Evolutionary conservation across 2,329 filamentous ascomycete genomes (phyloP).

Genomic region (Penicillium sp.): DNA sequence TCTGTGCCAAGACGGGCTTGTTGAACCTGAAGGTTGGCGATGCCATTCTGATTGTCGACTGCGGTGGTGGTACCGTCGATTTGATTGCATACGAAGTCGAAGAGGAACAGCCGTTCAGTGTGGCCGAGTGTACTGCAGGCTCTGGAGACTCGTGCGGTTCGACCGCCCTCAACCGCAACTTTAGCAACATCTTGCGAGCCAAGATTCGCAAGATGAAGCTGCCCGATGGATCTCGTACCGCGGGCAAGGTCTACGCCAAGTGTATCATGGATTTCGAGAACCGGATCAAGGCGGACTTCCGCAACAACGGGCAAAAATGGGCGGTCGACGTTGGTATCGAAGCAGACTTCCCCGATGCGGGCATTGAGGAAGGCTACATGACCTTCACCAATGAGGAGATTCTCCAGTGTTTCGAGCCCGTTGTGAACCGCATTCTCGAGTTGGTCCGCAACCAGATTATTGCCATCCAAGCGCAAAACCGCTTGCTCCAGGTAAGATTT

Average conservation of each 20-base stretch:
- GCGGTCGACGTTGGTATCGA: constrained; percentile 98
- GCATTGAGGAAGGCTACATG: constrained; percentile 99
- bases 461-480: constrained; percentile 96
- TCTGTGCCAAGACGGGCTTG: constrained; percentile 95
- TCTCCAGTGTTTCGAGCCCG: constrained; percentile 96
- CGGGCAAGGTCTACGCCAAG: constrained; percentile 97
- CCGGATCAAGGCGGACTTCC: constrained; percentile 98
- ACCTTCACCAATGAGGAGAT: constrained; percentile 99
- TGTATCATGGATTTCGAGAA: constrained; percentile 99
- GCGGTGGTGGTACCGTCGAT: constrained; percentile 97
- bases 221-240: constrained; percentile 92
- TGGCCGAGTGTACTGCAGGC: constrained; percentile 94
- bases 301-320: constrained; percentile 99
- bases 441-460: constrained; percentile 98
- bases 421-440: constrained; percentile 95
- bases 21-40: constrained; percentile 98
- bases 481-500: constrained; percentile 70
- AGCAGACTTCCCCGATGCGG: constrained; percentile 94
- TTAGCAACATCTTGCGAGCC: constrained; percentile 94
- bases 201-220: constrained; percentile 99
- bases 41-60: constrained; percentile 97
- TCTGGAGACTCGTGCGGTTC: constrained; percentile 97
- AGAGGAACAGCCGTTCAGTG: constrained; percentile 94
- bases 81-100: constrained; percentile 98
- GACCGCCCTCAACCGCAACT: constrained; percentile 97